Evolutionary conservation across 257 asterid species (phyloP), one percentile per base, ranked within the genome.

Genomic region (Paulownia fortunei): DNA sequence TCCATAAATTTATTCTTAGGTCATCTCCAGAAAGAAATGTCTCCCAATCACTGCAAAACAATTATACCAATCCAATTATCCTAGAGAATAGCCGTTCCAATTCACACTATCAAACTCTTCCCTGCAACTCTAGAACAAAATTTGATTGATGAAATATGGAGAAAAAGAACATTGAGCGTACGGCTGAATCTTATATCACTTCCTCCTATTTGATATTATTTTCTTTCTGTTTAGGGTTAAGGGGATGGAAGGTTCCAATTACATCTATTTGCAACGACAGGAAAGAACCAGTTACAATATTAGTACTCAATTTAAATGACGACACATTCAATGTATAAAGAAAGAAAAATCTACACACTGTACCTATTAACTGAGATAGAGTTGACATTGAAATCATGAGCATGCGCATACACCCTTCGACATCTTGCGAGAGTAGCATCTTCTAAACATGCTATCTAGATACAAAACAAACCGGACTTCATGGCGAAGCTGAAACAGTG

Each of bases 1-100:
- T 92, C 97, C 97, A 92, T 77, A 90, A 84, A 86, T 92, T 92
- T 78, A 92, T 87, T 83, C 96, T 87, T 59, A 92, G 89, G 84
- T 92, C 97, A 75, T 92, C 97, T 51, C 92, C 93, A 59, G 97
- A 91, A 69, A 92, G 89, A 84, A 92, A 90, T 46, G 97, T 92
- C 89, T 92, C 97, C 55, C 93, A 87, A 69, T 90, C 97, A 83
- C 97, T 92, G 89, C 82, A 84, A 73, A 82, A 73, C 77, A 86
- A 44, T 59, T 64, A 67, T 56, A 56, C 61, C 64, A 56, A 39
- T 69, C 26, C 56, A 69, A 46, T 73, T 79, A 75, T 66, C 54
- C 62, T 37, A 49, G 68, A 44, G 55, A 79, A 37, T 9, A 4
- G 75, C 39, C 47, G 62, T 55, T 61, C 23, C 37, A 55, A 64